These are phyloP conservation scores for Lachnellula suecica DNA, from an alignment of 2,329 filamentous ascomycete species.

Conservation along the genomic window DNA sequence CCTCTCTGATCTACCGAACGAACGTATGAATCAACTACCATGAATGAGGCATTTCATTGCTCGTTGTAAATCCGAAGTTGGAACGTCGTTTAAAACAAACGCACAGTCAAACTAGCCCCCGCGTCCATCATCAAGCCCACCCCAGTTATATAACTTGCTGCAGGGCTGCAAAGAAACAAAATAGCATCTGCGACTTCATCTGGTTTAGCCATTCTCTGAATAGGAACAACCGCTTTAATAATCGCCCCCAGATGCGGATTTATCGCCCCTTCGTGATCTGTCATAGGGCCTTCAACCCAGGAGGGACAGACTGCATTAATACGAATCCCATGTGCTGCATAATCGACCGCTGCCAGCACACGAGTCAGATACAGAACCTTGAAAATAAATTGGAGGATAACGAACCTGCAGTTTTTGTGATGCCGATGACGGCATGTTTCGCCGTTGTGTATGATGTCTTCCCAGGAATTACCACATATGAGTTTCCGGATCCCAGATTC, in stretches of 20 bases:
- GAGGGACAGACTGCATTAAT: constrained; percentile 15
- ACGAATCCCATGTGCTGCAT: constrained; percentile 2
- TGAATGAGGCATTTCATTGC: too few species aligned
- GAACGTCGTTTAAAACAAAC: too few species aligned
- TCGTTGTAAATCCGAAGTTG: too few species aligned
- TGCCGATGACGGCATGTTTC: constrained; percentile 30
- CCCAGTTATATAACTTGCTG: constrained; percentile 16
- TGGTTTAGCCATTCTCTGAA: constrained; percentile 5
- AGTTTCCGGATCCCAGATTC: constrained; percentile 25
- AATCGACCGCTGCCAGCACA: neutral
- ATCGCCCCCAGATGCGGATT: neutral
- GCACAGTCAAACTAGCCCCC: neutral
- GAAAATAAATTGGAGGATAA: neutral
- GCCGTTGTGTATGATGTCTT: constrained; percentile 24
- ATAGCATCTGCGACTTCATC: constrained; percentile 19
- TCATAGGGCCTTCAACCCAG: constrained; percentile 12
- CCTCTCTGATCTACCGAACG: too few species aligned
- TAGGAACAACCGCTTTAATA: neutral
- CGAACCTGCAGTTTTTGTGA: constrained; percentile 24
- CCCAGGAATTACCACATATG: constrained; percentile 8
- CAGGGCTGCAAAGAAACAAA: constrained; percentile 15
- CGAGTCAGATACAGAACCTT: too few species aligned
- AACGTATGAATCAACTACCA: too few species aligned
- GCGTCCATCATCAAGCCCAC: constrained; percentile 13
- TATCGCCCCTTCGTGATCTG: constrained; percentile 1